A percentile compares a stretch with the other conserved stretches of the same genome.
phyloP scores from a whole-genome alignment of 2,329 filamentous ascomycete species.

The Thelonectria blattea region DNA sequence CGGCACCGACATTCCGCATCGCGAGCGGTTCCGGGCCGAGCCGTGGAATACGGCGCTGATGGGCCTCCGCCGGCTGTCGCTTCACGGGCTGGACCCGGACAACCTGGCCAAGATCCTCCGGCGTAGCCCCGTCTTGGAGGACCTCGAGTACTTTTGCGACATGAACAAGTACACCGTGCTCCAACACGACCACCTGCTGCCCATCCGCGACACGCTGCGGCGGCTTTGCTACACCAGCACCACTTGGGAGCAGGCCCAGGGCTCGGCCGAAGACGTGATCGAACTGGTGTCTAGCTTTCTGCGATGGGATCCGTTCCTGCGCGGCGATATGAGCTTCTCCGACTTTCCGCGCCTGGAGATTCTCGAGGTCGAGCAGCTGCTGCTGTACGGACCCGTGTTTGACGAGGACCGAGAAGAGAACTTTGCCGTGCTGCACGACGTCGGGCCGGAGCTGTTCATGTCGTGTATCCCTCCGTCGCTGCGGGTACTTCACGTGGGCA shows the following conservation, averaged over 20 bases:
- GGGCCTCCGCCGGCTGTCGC: constrained; percentile 33
- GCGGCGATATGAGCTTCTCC: constrained; percentile 34
- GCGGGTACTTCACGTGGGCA: constrained; percentile 34
- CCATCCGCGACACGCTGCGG: constrained; percentile 29
- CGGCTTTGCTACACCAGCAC: constrained; percentile 37
- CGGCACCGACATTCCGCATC: constrained; percentile 35
- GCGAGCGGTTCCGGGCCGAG: constrained; percentile 35
- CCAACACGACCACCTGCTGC: constrained; percentile 30
- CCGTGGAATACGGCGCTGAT: constrained; percentile 35
- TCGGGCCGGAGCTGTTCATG: constrained; percentile 35
- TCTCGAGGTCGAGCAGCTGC: constrained; percentile 36
- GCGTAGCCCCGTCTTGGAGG: constrained; percentile 35
- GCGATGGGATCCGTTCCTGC: constrained; percentile 34
- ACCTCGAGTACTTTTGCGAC: constrained; percentile 38
- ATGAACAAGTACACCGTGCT: constrained; percentile 39
- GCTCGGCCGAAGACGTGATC: constrained; percentile 34
- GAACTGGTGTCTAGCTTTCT: constrained; percentile 34
- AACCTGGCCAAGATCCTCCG: constrained; percentile 36
- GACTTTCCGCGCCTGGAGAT: constrained; percentile 37
- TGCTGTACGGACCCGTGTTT: constrained; percentile 38
- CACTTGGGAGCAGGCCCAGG: constrained; percentile 34
- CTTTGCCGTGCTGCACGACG: constrained; percentile 28
- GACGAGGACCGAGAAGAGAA: constrained; percentile 28
- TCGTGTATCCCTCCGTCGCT: constrained; percentile 33
- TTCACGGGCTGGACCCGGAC: constrained; percentile 36